These are phyloP conservation scores for Melocanna baccifera DNA, from an alignment of 176 grass and related monocot genomes.

Conservation along the genomic window DNA sequence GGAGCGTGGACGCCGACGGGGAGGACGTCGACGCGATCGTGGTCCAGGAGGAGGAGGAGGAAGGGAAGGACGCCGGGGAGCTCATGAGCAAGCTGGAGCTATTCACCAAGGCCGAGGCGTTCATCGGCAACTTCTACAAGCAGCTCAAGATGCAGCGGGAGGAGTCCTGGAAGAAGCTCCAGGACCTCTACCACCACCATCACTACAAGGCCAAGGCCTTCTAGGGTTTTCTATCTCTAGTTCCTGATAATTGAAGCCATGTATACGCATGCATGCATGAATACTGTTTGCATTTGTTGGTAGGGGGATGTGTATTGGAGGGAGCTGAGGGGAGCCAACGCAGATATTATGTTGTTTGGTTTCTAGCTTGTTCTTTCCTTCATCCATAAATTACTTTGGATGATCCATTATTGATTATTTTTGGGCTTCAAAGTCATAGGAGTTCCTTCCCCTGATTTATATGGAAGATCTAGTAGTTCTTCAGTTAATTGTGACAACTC, in stretches of 20 bases:
- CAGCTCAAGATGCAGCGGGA: conserved; percentile 77
- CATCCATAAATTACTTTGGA: not conserved
- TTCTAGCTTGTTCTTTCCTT: not conserved
- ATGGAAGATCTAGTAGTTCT: not conserved
- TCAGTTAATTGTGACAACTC: not conserved
- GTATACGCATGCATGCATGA: not conserved
- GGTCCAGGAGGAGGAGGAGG: not conserved
- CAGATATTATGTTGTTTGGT: conserved; percentile 26
- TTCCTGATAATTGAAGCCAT: not conserved
- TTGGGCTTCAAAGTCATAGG: conserved; percentile 5
- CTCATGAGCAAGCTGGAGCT: conserved; percentile 63
- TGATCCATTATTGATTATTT: not conserved
- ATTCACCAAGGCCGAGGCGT: conserved; percentile 60
- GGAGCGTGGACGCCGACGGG: conserved; percentile 16
- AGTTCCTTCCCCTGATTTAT: not conserved
- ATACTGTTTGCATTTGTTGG: not conserved
- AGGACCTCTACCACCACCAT: conserved; percentile 40
- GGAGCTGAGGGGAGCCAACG: conserved; percentile 6
- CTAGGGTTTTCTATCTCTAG: conserved; percentile 1
- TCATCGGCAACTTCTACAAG: conserved; percentile 75
- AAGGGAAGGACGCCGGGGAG: conserved; percentile 9
- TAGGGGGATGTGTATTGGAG: not conserved
- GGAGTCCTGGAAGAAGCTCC: conserved; percentile 79
- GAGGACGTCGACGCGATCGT: not conserved
- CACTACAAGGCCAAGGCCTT: conserved; percentile 34